Base-by-base conservation (phyloP, 805 yeast species). In the Torulaspora gathmanii region DNA sequence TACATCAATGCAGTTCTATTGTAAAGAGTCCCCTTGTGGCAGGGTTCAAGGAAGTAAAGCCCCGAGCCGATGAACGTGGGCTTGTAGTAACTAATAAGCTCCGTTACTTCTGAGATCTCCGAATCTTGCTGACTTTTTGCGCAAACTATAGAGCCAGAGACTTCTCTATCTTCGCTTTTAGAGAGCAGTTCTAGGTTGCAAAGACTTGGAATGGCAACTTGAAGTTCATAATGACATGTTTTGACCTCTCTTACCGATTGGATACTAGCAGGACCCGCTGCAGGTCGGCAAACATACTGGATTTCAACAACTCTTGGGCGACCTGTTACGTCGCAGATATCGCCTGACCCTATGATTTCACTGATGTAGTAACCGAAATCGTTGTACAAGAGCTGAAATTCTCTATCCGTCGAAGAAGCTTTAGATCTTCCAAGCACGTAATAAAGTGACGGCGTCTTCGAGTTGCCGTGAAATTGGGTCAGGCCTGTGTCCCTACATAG, bases 221-320 rank as follows among this genome's bases (percentile, higher is more conserved):
- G 67, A 62, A 79, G 70, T 51, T 70, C 70, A 56, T 82, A 82
- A 36, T 73, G 73, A 58, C 89, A 82, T 0, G 82, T 77, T 44
- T 70, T 71, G 26, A 70, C 63, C 59, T 82, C 89, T 39, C 64
- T 64, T 3, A 79, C 70, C 56, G 73, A 72, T 20, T 53, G 47
- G 15, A 67, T 61, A 4, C 53, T 50, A 9, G 57, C 57, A 37
- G 59, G 58, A 4, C 52, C 54, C 20, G 49, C 49, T 15, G 57
- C 55, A 10, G 55, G 53, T 46, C 74, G 75, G 60, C 91, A 84
- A 28, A 70, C 67, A 57, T 77, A 82, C 40, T 73, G 73, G 4
- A 84, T 64, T 45, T 81, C 84, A 3, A 77, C 67, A 3, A 69
- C 57, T 42, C 91, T 70, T 2, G 75, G 75, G 22, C 64, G 58